Percentiles rank a stretch among this genome's conserved stretches.
These are phyloP conservation scores for Colletotrichum kahawae DNA, from an alignment of 2,329 filamentous ascomycete species.

Conservation along the genomic window DNA sequence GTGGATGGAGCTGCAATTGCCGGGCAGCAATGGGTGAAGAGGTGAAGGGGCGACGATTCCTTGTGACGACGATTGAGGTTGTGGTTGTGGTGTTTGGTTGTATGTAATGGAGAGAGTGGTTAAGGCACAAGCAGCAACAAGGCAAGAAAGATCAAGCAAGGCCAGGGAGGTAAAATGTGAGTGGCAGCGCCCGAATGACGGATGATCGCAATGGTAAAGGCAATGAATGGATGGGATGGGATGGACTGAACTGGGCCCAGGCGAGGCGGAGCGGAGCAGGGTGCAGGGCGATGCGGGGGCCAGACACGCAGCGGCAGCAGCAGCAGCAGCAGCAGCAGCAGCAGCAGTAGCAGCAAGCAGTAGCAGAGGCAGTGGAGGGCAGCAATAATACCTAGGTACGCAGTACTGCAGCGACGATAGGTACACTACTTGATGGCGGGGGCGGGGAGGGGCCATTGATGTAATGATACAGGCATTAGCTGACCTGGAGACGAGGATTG, in stretches of 20 bases:
- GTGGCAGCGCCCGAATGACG: not conserved
- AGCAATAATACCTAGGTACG: not conserved
- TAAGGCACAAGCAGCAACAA: not conserved
- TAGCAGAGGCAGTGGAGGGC: no score
- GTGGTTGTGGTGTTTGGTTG: not conserved
- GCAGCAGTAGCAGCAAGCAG: not conserved
- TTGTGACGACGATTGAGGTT: not conserved
- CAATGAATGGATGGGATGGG: not conserved
- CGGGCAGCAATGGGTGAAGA: not conserved
- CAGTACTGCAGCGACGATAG: not conserved
- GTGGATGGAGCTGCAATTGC: not conserved
- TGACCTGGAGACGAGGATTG: not conserved
- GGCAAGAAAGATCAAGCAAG: not conserved
- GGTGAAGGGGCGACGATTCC: not conserved
- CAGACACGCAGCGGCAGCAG: not conserved
- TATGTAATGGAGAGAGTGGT: not conserved
- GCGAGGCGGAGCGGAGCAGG: not conserved
- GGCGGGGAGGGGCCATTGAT: conserved; percentile 31
- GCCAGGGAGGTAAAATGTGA: not conserved
- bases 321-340: not conserved
- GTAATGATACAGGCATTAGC: conserved; percentile 30
- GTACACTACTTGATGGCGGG: conserved; percentile 22
- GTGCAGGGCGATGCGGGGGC: not conserved
- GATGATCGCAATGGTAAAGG: not conserved
- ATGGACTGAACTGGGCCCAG: not conserved